A percentile compares a stretch with the other conserved stretches of the same genome.
These are phyloP conservation scores for Macaranga tanarius DNA, from an alignment of 441 rosid species.

Conservation along the genomic window DNA sequence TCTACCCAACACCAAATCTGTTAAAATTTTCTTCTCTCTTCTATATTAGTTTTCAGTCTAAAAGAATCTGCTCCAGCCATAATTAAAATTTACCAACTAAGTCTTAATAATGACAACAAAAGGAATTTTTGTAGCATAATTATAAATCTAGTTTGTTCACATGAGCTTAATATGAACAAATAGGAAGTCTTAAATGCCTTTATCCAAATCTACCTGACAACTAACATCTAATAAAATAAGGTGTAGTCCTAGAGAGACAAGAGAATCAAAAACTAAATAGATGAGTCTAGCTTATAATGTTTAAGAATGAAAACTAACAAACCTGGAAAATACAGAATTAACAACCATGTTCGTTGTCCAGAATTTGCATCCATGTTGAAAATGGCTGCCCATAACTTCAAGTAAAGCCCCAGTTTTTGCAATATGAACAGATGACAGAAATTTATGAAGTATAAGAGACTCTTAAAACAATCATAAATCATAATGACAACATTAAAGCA, in stretches of 20 bases:
- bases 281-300: constrained; percentile 18
- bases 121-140: neutral
- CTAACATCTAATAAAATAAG: neutral
- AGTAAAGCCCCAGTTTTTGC: constrained; percentile 23
- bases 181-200: neutral
- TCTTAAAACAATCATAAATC: constrained; percentile 1
- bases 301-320: constrained; percentile 30
- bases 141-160: neutral
- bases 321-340: constrained; percentile 37
- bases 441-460: constrained; percentile 27
- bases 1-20: neutral
- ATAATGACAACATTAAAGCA: constrained; percentile 14
- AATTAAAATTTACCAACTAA: neutral
- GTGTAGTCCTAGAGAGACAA: neutral
- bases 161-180: neutral
- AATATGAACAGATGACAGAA: constrained; percentile 17
- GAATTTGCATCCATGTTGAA: constrained; percentile 32
- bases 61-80: neutral
- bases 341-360: constrained; percentile 39
- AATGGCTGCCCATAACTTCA: constrained; percentile 32
- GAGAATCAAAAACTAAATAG: constrained; percentile 9
- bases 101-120: neutral
- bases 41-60: neutral
- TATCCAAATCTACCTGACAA: neutral
- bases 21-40: neutral